These are phyloP conservation scores for Geotrichum fermentans DNA, from an alignment of 1,139 yeast species.

Conservation along the genomic window DNA sequence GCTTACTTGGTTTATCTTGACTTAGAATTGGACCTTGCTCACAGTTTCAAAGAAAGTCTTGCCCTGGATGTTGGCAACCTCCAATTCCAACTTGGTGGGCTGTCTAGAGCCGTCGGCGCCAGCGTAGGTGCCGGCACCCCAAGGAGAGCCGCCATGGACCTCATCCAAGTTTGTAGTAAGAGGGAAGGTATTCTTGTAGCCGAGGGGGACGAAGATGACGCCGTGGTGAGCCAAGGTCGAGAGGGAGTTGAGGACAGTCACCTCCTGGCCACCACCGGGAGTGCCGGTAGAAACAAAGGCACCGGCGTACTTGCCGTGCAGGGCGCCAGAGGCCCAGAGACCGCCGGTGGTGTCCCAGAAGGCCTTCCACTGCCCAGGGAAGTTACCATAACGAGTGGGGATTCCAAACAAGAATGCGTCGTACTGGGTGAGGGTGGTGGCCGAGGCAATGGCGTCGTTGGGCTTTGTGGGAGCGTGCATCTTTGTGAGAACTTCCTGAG, in stretches of 20 bases:
- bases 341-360: conserved; percentile 84
- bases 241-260: conserved; percentile 58
- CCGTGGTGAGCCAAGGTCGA: conserved; percentile 74
- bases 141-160: conserved; percentile 78
- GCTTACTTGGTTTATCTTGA: too few species aligned
- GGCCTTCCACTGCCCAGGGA: conserved; percentile 76
- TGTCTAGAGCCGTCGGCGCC: conserved; percentile 76
- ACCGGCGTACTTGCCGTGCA: conserved; percentile 74
- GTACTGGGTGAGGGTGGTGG: conserved; percentile 54
- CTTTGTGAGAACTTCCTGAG: conserved; percentile 53
- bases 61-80: conserved; percentile 63
- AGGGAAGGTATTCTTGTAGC: conserved; percentile 61
- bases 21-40: conserved; percentile 29
- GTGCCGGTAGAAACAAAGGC: conserved; percentile 74
- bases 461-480: conserved; percentile 68
- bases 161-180: conserved; percentile 57
- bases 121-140: conserved; percentile 86
- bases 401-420: conserved; percentile 77
- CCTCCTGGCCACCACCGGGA: conserved; percentile 82
- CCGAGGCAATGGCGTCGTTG: conserved; percentile 63
- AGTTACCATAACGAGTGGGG: conserved; percentile 79
- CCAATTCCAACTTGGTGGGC: conserved; percentile 61
- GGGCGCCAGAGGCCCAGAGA: conserved; percentile 72
- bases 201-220: conserved; percentile 64
- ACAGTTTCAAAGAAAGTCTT: conserved; percentile 51